Conservation (phyloP, 2,329 filamentous ascomycete species). For the Fusarium robinianum region DNA sequence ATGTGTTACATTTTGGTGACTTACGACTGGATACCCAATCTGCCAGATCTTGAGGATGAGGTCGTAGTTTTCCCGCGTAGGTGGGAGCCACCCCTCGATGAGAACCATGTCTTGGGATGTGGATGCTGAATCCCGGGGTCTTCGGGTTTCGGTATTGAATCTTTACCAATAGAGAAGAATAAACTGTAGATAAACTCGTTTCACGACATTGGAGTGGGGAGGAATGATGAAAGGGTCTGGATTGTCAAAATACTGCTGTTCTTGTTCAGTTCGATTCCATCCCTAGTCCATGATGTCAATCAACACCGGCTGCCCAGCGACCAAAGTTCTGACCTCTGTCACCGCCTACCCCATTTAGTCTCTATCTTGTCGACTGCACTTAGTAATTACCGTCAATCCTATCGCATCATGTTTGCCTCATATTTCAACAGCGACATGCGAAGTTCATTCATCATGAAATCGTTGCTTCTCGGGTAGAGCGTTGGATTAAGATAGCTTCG, state of each 20-base stretch:
- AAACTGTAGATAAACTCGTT: too few relatives aligned
- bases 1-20: conserved; percentile 26
- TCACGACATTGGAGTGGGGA: not conserved
- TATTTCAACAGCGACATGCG: conserved; percentile 9
- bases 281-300: conserved; percentile 31
- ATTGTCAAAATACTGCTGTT: not conserved
- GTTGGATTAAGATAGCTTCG: too few relatives aligned
- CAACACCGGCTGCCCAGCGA: conserved; percentile 16
- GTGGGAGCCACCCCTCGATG: conserved; percentile 60
- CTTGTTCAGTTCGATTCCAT: too few relatives aligned
- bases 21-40: conserved; percentile 57
- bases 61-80: conserved; percentile 62
- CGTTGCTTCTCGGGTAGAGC: too few relatives aligned
- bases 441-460: too few relatives aligned
- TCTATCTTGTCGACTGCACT: not conserved
- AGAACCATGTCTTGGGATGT: conserved; percentile 49
- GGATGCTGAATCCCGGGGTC: too few relatives aligned
- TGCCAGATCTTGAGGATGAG: conserved; percentile 57
- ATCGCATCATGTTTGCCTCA: not conserved
- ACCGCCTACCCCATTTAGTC: conserved; percentile 28
- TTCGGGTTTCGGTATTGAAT: too few relatives aligned
- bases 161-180: not conserved
- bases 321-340: conserved; percentile 28
- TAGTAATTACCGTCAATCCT: not conserved
- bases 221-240: not conserved